Conservation (phyloP, 2,329 filamentous ascomycete genomes). For the Aspergillus ochraceus region DNA sequence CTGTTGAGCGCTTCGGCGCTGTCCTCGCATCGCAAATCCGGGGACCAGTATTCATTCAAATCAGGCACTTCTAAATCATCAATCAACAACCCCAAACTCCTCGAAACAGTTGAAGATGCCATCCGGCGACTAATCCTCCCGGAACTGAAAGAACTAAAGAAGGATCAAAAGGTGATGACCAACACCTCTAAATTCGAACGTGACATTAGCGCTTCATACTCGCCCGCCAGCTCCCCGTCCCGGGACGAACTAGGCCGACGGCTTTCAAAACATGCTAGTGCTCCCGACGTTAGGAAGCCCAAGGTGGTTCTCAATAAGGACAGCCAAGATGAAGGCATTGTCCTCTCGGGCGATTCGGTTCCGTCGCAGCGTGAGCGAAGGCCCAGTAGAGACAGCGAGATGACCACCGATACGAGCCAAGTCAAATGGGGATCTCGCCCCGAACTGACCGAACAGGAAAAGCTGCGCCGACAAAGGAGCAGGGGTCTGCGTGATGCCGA, state of each 20-base stretch:
- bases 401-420: constrained; percentile 46
- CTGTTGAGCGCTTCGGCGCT: constrained; percentile 58
- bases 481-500: constrained; percentile 57
- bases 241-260: constrained; percentile 56
- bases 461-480: constrained; percentile 54
- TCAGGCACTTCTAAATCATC: constrained; percentile 67
- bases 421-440: constrained; percentile 49
- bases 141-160: constrained; percentile 86
- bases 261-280: constrained; percentile 61
- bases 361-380: constrained; percentile 54
- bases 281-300: constrained; percentile 61
- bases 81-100: constrained; percentile 86
- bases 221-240: constrained; percentile 55
- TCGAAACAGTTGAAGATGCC: constrained; percentile 90
- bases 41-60: constrained; percentile 58
- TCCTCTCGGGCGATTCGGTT: constrained; percentile 55
- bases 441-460: constrained; percentile 52
- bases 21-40: constrained; percentile 54
- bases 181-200: constrained; percentile 68
- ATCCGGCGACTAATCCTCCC: constrained; percentile 87
- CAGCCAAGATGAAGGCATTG: constrained; percentile 58
- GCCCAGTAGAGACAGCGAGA: constrained; percentile 53
- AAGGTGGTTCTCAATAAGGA: constrained; percentile 61
- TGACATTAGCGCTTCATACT: constrained; percentile 62
- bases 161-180: constrained; percentile 78